Percentiles rank a stretch among this genome's conserved stretches.
These are phyloP conservation scores for Raffaelea ambrosiae DNA, from an alignment of 2,329 filamentous ascomycete species.

Conservation along the genomic window DNA sequence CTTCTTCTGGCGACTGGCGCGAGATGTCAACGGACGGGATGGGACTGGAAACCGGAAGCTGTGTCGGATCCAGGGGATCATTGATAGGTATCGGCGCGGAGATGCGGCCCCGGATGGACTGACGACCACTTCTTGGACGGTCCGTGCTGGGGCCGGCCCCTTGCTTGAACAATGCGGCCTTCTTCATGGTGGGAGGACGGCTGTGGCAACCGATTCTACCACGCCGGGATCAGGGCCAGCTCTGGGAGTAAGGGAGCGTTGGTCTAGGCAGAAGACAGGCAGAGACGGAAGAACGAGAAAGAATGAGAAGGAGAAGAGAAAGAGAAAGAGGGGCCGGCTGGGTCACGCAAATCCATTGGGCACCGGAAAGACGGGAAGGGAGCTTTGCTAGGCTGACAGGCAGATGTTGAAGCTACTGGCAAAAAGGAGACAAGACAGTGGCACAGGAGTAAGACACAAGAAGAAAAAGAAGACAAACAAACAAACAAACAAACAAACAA, in stretches of 20 bases:
- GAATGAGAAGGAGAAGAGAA: background rate
- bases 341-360: constrained; percentile 18
- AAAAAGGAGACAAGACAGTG: background rate
- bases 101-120: constrained; percentile 50
- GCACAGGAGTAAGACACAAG: too few relatives aligned
- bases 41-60: too few relatives aligned
- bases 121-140: constrained; percentile 30
- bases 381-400: too few relatives aligned
- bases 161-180: constrained; percentile 34
- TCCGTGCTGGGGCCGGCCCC: constrained; percentile 22
- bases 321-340: constrained; percentile 6
- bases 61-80: constrained; percentile 21
- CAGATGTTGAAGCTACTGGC: too few relatives aligned
- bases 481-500: too few relatives aligned
- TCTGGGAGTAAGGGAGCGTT: constrained; percentile 2
- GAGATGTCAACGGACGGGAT: too few relatives aligned
- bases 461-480: too few relatives aligned
- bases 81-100: constrained; percentile 52
- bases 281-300: too few relatives aligned
- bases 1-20: too few relatives aligned
- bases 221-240: too few relatives aligned
- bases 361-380: background rate
- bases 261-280: constrained; percentile 1
- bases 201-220: constrained; percentile 1
- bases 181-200: constrained; percentile 7